Percentiles rank a stretch among this genome's conserved stretches.
phyloP scores from a whole-genome alignment of 2,329 filamentous ascomycete genomes.

The Penicillium sp. region DNA sequence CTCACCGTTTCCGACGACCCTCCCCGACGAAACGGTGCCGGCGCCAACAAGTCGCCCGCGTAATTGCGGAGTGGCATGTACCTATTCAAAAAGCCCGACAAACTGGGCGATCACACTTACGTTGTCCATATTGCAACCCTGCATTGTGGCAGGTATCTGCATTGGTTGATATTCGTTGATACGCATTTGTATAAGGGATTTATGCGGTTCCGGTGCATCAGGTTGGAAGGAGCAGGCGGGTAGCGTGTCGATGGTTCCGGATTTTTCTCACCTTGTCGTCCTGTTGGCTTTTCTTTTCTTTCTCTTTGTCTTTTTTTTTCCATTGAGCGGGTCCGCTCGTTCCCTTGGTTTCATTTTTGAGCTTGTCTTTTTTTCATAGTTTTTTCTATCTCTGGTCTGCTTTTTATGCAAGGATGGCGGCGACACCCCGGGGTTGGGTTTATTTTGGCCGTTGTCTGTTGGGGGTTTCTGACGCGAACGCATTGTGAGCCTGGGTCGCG shows the following conservation, averaged over 20 bases:
- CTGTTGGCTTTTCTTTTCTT: slow-evolving; percentile 18
- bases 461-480: slow-evolving; percentile 18
- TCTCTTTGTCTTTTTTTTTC: slow-evolving; percentile 23
- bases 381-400: slow-evolving; percentile 4
- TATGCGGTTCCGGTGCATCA: slow-evolving; percentile 41
- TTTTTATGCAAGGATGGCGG: slow-evolving; percentile 13
- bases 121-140: slow-evolving; percentile 37
- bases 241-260: slow-evolving; percentile 39
- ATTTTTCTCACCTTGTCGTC: slow-evolving; percentile 26
- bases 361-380: slow-evolving; percentile 7
- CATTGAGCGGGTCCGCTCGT: slow-evolving; percentile 16
- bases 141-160: slow-evolving; percentile 36
- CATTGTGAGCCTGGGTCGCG: slow-evolving; percentile 23
- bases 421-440: slow-evolving; percentile 10
- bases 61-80: slow-evolving; percentile 22
- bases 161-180: slow-evolving; percentile 37
- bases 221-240: slow-evolving; percentile 43
- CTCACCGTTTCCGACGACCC: slow-evolving; percentile 51
- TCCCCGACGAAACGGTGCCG: slow-evolving; percentile 44
- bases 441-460: slow-evolving; percentile 12
- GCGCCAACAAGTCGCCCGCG: slow-evolving; percentile 45
- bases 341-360: slow-evolving; percentile 18
- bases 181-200: slow-evolving; percentile 43
- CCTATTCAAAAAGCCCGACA: slow-evolving; percentile 16
- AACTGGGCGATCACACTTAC: slow-evolving; percentile 23